Conservation (phyloP, 352 stramenopile genomes). For the Phytophthora tentaculata region DNA sequence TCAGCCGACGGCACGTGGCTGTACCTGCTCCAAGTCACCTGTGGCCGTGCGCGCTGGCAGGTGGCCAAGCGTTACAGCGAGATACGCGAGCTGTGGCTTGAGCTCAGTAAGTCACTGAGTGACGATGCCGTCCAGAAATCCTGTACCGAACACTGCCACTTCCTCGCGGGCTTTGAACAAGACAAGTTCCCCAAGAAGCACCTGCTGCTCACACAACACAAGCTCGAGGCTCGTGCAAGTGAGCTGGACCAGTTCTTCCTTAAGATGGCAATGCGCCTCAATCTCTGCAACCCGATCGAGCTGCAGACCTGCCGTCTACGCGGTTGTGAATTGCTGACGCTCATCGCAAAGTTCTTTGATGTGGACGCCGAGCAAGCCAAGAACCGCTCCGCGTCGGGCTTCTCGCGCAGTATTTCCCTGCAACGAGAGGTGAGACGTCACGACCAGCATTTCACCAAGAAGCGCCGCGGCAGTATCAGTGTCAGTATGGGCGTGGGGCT, state of each 20-base stretch:
- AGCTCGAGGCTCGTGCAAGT: constrained; percentile 56
- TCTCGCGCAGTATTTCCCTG: constrained; percentile 40
- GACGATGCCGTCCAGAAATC: constrained; percentile 23
- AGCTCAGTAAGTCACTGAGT: constrained; percentile 45
- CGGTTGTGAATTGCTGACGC: constrained; percentile 48
- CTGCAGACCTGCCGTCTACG: constrained; percentile 51
- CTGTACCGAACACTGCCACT: constrained; percentile 72
- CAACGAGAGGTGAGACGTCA: constrained; percentile 25
- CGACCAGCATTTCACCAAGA: constrained; percentile 40
- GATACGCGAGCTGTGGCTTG: constrained; percentile 72
- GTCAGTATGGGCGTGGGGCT: constrained; percentile 21
- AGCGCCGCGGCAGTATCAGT: constrained; percentile 30
- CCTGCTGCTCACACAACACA: constrained; percentile 69
- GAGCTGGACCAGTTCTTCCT: constrained; percentile 71
- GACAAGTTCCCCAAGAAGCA: constrained; percentile 85
- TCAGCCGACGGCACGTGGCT: constrained; percentile 67
- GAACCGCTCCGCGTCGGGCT: constrained; percentile 5
- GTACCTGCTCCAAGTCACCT: constrained; percentile 72
- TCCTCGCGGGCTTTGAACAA: constrained; percentile 64
- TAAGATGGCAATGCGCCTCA: constrained; percentile 69
- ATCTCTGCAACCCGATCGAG: constrained; percentile 59
- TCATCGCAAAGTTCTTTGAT: constrained; percentile 65
- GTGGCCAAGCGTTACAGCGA: constrained; percentile 72
- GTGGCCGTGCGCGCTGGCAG: constrained; percentile 50
- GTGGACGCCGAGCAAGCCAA: constrained; percentile 31